Conservation (phyloP, 345 rosid genomes). For the Melaleuca quinquenervia region DNA sequence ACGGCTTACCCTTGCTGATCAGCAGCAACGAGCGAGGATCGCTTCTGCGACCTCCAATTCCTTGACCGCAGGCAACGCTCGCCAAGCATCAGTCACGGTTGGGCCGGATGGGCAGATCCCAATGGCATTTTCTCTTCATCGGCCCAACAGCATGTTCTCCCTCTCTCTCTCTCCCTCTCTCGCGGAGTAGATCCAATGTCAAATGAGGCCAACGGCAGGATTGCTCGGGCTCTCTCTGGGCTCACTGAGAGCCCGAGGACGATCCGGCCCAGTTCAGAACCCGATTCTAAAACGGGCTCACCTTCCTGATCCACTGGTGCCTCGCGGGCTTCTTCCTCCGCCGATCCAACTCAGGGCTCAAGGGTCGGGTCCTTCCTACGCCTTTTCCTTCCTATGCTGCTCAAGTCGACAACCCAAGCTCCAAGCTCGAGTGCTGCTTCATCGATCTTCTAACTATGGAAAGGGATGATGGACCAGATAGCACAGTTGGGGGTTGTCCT, state of each 20-base stretch:
- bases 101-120: not conserved
- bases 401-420: not conserved
- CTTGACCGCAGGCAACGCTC: not conserved
- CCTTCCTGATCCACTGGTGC: not conserved
- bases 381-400: not conserved
- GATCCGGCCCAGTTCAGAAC: not conserved
- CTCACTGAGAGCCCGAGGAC: not conserved
- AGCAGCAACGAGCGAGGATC: not conserved
- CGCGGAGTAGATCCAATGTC: not conserved
- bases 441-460: not conserved
- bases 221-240: not conserved
- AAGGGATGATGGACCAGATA: not conserved
- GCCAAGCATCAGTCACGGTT: not conserved
- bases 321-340: not conserved
- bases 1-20: not conserved
- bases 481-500: not conserved
- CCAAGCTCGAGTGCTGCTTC: not conserved
- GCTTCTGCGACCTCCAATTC: not conserved
- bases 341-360: too few relatives aligned
- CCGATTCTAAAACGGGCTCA: not conserved
- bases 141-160: not conserved
- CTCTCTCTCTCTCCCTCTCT: too few relatives aligned
- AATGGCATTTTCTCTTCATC: not conserved
- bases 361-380: too few relatives aligned
- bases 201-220: not conserved